Conservation (phyloP, 805 yeast species). For the Nakazawaea peltata region DNA sequence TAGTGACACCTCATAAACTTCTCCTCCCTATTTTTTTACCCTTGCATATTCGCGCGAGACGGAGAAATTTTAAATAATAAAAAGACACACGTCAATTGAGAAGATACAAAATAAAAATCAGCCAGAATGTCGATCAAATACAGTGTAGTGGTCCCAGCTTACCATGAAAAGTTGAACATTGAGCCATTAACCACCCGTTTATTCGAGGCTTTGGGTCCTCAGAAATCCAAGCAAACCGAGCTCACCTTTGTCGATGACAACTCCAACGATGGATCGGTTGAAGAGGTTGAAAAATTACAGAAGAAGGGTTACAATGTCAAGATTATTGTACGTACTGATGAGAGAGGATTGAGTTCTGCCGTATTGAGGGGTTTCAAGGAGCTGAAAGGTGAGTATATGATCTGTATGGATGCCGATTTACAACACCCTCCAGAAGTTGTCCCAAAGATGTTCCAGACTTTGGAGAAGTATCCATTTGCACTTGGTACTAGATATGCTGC, state of each 20-base stretch:
- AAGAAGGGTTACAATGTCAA: slow-evolving; percentile 39
- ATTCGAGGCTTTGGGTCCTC: slow-evolving; percentile 39
- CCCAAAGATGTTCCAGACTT: slow-evolving; percentile 32
- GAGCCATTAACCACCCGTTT: slow-evolving; percentile 39
- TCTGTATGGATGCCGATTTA: slow-evolving; percentile 48
- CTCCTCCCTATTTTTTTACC: too few relatives aligned
- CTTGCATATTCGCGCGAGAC: too few relatives aligned
- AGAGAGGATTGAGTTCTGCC: slow-evolving; percentile 43
- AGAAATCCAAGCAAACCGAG: slow-evolving; percentile 32
- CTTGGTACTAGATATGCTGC: slow-evolving; percentile 47
- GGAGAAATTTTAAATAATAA: too few relatives aligned
- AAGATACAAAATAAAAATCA: too few relatives aligned
- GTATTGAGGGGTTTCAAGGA: slow-evolving; percentile 39
- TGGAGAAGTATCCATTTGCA: slow-evolving; percentile 34
- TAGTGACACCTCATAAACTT: neutral
- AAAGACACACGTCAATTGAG: too few relatives aligned
- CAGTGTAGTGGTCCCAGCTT: slow-evolving; percentile 39
- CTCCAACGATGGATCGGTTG: slow-evolving; percentile 43
- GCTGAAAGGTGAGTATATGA: slow-evolving; percentile 36
- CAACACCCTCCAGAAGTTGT: slow-evolving; percentile 48
- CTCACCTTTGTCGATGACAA: slow-evolving; percentile 44
- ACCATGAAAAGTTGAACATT: slow-evolving; percentile 40
- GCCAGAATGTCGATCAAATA: slow-evolving; percentile 12
- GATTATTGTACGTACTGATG: slow-evolving; percentile 41
- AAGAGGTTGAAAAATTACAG: slow-evolving; percentile 36